Evolutionary conservation across 345 rosid species (phyloP).

Genomic region (Eucalyptus erythrocorys): DNA sequence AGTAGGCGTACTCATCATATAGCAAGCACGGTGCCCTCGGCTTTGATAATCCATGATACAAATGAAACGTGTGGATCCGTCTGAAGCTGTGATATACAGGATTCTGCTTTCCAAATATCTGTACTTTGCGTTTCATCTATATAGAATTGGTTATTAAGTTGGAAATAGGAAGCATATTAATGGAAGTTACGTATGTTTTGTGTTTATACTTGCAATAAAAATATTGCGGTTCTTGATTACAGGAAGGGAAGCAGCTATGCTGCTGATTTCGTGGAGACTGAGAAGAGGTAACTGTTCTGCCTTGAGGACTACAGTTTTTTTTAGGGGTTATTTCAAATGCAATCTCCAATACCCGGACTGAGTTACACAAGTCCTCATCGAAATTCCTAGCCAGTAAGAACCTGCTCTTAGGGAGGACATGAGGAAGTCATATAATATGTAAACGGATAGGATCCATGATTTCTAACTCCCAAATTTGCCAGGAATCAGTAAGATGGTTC

Average conservation of each 20-base stretch:
- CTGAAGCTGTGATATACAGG: not conserved
- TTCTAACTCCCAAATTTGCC: not conserved
- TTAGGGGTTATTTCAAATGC: not conserved
- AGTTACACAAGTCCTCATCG: not conserved
- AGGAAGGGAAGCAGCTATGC: slow-evolving; percentile 65
- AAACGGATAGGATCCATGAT: not conserved
- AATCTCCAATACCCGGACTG: not conserved
- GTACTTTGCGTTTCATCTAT: not conserved
- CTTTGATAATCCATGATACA: not conserved
- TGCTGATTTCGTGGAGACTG: slow-evolving; percentile 44
- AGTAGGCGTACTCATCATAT: not conserved
- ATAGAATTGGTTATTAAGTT: not conserved
- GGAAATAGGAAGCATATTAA: not conserved
- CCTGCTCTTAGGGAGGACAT: not conserved
- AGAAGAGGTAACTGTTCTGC: slow-evolving; percentile 30
- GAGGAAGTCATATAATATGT: not conserved
- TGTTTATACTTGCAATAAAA: not conserved
- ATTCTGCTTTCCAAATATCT: not conserved
- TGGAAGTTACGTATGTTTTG: not conserved
- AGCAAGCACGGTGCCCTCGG: not conserved
- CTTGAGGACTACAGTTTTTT: not conserved
- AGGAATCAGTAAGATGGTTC: not conserved
- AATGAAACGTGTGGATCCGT: not conserved
- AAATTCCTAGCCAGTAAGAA: not conserved
- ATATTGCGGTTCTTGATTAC: not conserved